Percentiles rank a stretch among this genome's conserved stretches.
Evolutionary conservation across 2,329 filamentous ascomycete genomes (phyloP).

Genomic region (Diaporthe caulivora): DNA sequence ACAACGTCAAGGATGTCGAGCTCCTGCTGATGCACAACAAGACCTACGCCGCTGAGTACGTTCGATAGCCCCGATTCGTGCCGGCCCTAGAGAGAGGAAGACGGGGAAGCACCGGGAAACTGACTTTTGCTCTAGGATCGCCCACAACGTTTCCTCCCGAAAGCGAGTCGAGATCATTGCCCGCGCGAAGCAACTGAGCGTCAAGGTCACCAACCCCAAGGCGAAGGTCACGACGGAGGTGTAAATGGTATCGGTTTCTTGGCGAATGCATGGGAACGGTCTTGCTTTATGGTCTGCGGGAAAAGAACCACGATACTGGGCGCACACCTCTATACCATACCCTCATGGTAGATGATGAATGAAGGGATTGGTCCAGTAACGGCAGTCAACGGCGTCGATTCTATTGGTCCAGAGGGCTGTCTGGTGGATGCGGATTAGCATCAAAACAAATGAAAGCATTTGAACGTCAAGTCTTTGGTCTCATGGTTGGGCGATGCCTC

Average conservation of each 20-base stretch:
- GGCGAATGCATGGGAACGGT: conserved; percentile 43
- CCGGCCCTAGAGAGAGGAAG: neutral
- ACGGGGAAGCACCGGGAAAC: neutral
- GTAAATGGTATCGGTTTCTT: conserved; percentile 58
- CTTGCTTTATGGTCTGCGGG: conserved; percentile 43
- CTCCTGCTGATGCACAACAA: conserved; percentile 99
- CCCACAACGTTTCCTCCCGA: conserved; percentile 96
- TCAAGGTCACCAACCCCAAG: conserved; percentile 99
- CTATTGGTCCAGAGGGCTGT: conserved; percentile 40
- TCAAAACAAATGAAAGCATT: conserved; percentile 40
- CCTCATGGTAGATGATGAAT: conserved; percentile 38
- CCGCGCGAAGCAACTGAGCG: conserved; percentile 96
- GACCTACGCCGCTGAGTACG: conserved; percentile 98
- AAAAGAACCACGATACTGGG: conserved; percentile 39
- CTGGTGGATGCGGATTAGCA: conserved; percentile 41
- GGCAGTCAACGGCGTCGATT: conserved; percentile 38
- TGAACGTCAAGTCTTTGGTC: conserved; percentile 26
- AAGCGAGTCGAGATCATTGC: conserved; percentile 99
- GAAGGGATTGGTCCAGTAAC: conserved; percentile 36
- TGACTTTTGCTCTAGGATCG: conserved; percentile 75
- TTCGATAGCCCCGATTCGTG: conserved; percentile 44
- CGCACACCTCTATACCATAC: conserved; percentile 38
- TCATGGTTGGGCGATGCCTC: neutral
- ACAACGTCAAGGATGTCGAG: conserved; percentile 95
- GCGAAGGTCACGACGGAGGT: conserved; percentile 98